phyloP scores from a whole-genome alignment of 2,329 filamentous ascomycete species.

The Neofusicoccum parvum region DNA sequence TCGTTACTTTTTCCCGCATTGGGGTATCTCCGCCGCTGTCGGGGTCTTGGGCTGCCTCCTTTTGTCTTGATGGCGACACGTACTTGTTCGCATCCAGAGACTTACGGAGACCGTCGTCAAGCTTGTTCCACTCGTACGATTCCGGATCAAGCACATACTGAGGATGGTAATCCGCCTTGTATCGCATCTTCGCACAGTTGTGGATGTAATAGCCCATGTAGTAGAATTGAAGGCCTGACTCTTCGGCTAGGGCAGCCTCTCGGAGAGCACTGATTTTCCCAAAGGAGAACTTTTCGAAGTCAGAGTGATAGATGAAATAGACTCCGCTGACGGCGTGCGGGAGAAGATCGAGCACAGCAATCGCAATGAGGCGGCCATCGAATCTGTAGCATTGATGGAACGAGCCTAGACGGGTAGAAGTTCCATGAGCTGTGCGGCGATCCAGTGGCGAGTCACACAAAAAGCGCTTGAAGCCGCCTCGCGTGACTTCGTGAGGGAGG shows the following conservation, averaged over 20 bases:
- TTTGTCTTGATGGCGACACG: constrained; percentile 42
- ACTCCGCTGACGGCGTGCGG: constrained; percentile 78
- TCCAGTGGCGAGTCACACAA: constrained; percentile 70
- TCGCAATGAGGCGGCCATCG: constrained; percentile 73
- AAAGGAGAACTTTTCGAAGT: constrained; percentile 68
- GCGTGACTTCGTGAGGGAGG: constrained; percentile 59
- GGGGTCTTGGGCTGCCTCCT: constrained; percentile 12
- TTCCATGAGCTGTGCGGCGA: constrained; percentile 43
- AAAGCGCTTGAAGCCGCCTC: constrained; percentile 68
- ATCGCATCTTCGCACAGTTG: constrained; percentile 78
- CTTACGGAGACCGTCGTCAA: constrained; percentile 57
- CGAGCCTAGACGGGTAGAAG: constrained; percentile 63
- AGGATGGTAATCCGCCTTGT: constrained; percentile 78
- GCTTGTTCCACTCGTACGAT: constrained; percentile 61
- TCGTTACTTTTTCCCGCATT: constrained; percentile 5
- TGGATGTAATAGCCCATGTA: constrained; percentile 87
- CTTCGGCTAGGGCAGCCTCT: constrained; percentile 70
- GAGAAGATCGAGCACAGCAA: constrained; percentile 76
- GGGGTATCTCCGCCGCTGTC: constrained; percentile 28
- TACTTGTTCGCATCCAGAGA: constrained; percentile 61
- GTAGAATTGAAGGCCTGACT: constrained; percentile 73
- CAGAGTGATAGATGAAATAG: constrained; percentile 80
- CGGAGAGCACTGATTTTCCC: constrained; percentile 76
- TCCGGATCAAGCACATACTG: constrained; percentile 74
- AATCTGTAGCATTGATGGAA: constrained; percentile 82